Evolutionary conservation across 768 basidiomycete species (phyloP), one percentile per base, ranked within the genome.

Genomic region (Amanita pallidorosea): DNA sequence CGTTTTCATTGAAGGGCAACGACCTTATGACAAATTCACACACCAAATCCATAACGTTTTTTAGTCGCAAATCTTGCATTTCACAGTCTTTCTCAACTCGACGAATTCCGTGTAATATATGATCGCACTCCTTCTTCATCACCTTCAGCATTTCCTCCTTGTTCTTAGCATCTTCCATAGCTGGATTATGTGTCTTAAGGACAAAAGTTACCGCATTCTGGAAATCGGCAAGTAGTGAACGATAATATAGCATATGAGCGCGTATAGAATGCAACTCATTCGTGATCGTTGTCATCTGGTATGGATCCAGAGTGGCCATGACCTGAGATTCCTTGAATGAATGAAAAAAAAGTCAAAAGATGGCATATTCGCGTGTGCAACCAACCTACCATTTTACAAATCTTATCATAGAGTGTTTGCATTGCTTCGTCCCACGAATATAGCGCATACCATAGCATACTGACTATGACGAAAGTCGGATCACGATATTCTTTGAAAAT

Each of bases 341-440:
- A 42, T 7, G 29, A 44, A 43, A 27, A 27, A 15, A 27, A n/a
- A 23, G 11, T 17, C 20, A 27, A 31, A 17, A 23, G 34, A 22
- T 23, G 29, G 3, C 20, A 35, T 42, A 29, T 13, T 20, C 8
- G 7, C 7, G 23, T 23, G 1, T 35, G 3, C 34, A 9, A 20
- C 12, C 15, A 13, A 40, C 42, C 55, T 55, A 79, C 79, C 44
- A 80, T 63, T 36, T 57, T 62, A 53, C 66, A 73, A 45, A 82
- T 72, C 54, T 79, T 72, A 1, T 61, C 53, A 46, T 80, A 79
- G 12, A 81, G 61, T 37, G 63, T 63, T 54, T 80, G 79, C 4
- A 81, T 59, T 0, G 78, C 70, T 57, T 81, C 72, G 49, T 82
- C 80, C 78, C 79, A 82, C 1, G 75, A 74, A 55, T 81, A 82